Percentiles rank a stretch among this genome's conserved stretches.
Evolutionary conservation across 2,329 filamentous ascomycete genomes (phyloP).

Genomic region (Aphanocladium album): DNA sequence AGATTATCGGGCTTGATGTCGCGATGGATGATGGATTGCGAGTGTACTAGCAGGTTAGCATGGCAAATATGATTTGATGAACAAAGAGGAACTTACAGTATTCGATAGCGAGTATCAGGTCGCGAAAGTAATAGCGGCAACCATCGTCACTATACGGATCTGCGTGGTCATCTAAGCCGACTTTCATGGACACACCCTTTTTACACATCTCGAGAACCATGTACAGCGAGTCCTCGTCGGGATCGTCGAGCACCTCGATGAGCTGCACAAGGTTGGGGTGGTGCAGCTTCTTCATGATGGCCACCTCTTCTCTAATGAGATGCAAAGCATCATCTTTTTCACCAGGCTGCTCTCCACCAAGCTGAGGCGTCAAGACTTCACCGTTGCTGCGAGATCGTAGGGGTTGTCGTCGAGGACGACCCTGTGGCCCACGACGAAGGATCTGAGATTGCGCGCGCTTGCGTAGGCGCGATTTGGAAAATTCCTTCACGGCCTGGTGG

Average conservation of each 20-base stretch:
- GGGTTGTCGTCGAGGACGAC: constrained; percentile 33
- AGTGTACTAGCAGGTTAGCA: constrained; percentile 59
- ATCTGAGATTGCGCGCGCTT: constrained; percentile 89
- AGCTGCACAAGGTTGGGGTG: constrained; percentile 91
- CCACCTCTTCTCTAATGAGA: constrained; percentile 91
- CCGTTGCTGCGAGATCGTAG: constrained; percentile 21
- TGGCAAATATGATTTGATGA: not conserved
- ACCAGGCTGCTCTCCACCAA: constrained; percentile 32
- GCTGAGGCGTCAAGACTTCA: constrained; percentile 23
- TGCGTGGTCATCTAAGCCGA: constrained; percentile 77
- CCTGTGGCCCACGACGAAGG: constrained; percentile 49
- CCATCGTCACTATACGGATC: constrained; percentile 77
- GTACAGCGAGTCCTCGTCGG: constrained; percentile 90
- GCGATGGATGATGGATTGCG: constrained; percentile 88
- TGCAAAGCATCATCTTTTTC: constrained; percentile 69
- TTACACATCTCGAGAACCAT: constrained; percentile 99
- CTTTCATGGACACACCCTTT: constrained; percentile 95
- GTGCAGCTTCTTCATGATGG: constrained; percentile 98
- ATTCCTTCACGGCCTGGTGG: constrained; percentile 85
- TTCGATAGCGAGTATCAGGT: constrained; percentile 90
- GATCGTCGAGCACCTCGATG: constrained; percentile 92
- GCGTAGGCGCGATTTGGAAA: constrained; percentile 85
- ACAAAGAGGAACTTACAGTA: constrained; percentile 57
- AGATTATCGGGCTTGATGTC: constrained; percentile 99
- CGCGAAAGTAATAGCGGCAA: constrained; percentile 89